A percentile compares a stretch with the other conserved stretches of the same genome.
Conservation (phyloP, 805 yeast genomes). For the Schwanniomyces polymorphus region DNA sequence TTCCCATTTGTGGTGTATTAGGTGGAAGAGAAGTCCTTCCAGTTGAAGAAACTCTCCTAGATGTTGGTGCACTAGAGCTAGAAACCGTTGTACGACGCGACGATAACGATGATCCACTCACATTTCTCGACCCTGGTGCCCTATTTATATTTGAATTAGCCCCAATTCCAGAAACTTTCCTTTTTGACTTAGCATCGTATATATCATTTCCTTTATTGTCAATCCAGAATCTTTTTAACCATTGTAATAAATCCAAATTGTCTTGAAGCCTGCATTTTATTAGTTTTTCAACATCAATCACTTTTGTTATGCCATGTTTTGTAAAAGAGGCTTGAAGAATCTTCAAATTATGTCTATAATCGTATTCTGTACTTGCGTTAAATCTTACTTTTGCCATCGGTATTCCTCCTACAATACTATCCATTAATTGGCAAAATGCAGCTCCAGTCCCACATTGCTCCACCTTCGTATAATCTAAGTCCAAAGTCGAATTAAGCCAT, state of each 20-base stretch:
- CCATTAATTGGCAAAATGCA: constrained; percentile 89
- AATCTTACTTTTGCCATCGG: constrained; percentile 80
- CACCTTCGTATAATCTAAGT: constrained; percentile 66
- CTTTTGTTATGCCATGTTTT: constrained; percentile 66
- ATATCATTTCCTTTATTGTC: constrained; percentile 60
- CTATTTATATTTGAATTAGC: constrained; percentile 5
- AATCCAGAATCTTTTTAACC: constrained; percentile 83
- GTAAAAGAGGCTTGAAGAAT: constrained; percentile 79
- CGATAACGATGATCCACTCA: constrained; percentile 5
- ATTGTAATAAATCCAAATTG: constrained; percentile 90
- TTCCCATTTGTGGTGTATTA: constrained; percentile 5
- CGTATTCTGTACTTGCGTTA: constrained; percentile 65
- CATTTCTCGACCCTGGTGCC: constrained; percentile 4
- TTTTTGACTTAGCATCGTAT: constrained; percentile 61
- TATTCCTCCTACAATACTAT: constrained; percentile 77
- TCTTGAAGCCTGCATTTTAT: constrained; percentile 91
- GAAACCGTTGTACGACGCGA: constrained; percentile 7
- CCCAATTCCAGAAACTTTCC: constrained; percentile 12
- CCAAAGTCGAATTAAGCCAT: constrained; percentile 80
- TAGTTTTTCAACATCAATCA: constrained; percentile 77
- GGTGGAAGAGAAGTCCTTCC: constrained; percentile 6
- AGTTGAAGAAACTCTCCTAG: constrained; percentile 17
- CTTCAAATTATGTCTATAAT: constrained; percentile 78
- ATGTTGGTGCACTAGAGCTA: constrained; percentile 10
- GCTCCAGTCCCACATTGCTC: constrained; percentile 98